phyloP scores from a whole-genome alignment of 2,329 filamentous ascomycete species.

The Stagonosporopsis vannaccii region DNA sequence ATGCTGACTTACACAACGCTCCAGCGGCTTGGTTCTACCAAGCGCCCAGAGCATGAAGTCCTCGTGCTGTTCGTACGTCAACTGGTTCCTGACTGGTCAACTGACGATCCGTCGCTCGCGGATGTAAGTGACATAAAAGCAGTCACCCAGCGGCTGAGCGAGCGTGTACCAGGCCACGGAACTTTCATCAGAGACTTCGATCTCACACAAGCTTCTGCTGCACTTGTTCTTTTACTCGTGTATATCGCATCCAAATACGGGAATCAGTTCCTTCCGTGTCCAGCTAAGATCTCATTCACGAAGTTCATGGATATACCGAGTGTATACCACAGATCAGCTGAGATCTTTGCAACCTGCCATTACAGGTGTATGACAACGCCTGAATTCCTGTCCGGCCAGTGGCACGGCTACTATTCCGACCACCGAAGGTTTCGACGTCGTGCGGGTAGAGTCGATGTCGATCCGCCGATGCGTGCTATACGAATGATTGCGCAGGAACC shows the following conservation, averaged over 20 bases:
- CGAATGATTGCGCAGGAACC: constrained; percentile 10
- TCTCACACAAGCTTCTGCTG: constrained; percentile 19
- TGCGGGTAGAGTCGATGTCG: constrained; percentile 8
- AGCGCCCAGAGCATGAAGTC: not conserved
- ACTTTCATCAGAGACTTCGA: constrained; percentile 3
- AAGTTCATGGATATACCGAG: constrained; percentile 26
- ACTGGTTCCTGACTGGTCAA: not conserved
- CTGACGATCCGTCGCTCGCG: not conserved
- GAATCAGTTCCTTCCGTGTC: constrained; percentile 16
- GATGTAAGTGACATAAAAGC: not conserved
- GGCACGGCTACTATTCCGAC: constrained; percentile 31
- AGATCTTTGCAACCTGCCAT: constrained; percentile 26
- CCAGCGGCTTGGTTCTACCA: constrained; percentile 12
- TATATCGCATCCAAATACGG: constrained; percentile 7
- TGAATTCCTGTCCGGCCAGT: constrained; percentile 24
- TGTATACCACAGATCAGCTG: constrained; percentile 8
- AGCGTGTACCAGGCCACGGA: constrained; percentile 16
- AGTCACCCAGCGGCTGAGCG: constrained; percentile 7
- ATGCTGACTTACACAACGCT: constrained; percentile 24
- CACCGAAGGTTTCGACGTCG: constrained; percentile 7
- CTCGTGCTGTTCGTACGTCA: constrained; percentile 2
- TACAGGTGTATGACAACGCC: constrained; percentile 24
- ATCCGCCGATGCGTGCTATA: constrained; percentile 24
- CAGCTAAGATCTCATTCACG: constrained; percentile 21
- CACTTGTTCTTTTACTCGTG: constrained; percentile 13